phyloP scores from a whole-genome alignment of 176 grass and related monocot species.

The Lolium rigidum region DNA sequence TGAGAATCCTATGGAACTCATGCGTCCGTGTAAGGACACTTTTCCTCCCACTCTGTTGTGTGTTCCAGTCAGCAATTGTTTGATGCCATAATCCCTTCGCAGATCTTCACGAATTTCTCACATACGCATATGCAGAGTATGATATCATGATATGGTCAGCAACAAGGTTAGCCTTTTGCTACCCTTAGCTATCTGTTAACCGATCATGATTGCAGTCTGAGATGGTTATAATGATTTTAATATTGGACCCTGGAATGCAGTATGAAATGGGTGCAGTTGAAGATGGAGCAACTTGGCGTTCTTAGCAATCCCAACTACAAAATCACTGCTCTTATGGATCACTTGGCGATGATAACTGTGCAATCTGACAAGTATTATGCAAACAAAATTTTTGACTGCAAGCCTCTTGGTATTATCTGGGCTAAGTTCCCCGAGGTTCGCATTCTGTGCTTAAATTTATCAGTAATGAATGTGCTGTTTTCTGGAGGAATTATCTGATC shows the following conservation, averaged over 20 bases:
- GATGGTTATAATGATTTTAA: neutral
- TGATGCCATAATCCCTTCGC: constrained; percentile 31
- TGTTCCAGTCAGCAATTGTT: neutral
- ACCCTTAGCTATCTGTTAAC: neutral
- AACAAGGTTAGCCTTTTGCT: constrained; percentile 69
- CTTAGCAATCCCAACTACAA: constrained; percentile 88
- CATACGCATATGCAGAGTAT: constrained; percentile 86
- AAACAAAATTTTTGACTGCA: constrained; percentile 85
- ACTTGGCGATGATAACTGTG: constrained; percentile 96
- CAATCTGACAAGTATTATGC: constrained; percentile 66
- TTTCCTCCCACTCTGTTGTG: constrained; percentile 17
- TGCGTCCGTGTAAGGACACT: constrained; percentile 84
- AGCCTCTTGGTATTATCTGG: constrained; percentile 95
- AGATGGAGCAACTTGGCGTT: constrained; percentile 96
- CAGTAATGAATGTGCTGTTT: neutral
- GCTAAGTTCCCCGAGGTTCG: constrained; percentile 81
- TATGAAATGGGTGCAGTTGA: constrained; percentile 98
- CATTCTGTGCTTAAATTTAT: neutral
- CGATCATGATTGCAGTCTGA: constrained; percentile 29
- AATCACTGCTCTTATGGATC: constrained; percentile 97
- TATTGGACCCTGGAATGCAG: constrained; percentile 49
- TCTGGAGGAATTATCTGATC: constrained; percentile 11
- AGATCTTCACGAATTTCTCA: constrained; percentile 97
- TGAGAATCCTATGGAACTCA: constrained; percentile 89
- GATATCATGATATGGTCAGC: constrained; percentile 99